A percentile compares a stretch with the other conserved stretches of the same genome.
Evolutionary conservation across 768 basidiomycete genomes (phyloP).

Genomic region (Steccherinum ochraceum): DNA sequence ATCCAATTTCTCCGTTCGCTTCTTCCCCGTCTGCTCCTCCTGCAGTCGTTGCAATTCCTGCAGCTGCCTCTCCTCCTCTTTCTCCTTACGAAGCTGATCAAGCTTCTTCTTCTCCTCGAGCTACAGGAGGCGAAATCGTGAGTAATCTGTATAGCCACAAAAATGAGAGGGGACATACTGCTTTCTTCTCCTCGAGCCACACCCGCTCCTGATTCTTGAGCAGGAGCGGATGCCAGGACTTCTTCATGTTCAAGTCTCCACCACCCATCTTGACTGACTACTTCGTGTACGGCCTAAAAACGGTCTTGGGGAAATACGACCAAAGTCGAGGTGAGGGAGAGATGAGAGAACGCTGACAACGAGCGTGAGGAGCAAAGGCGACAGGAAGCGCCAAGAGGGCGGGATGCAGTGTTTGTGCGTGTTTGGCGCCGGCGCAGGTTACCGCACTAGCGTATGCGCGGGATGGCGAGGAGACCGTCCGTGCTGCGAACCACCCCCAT

Average conservation of each 20-base stretch:
- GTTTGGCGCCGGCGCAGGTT: conserved; percentile 17
- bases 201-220: conserved; percentile 98
- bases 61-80: conserved; percentile 94
- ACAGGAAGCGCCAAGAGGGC: conserved; percentile 5
- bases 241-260: conserved; percentile 98
- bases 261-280: conserved; percentile 83
- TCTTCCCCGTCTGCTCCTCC: conserved; percentile 93
- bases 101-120: conserved; percentile 99
- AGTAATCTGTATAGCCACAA: background rate
- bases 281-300: conserved; percentile 4
- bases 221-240: conserved; percentile 98
- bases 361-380: conserved; percentile 6
- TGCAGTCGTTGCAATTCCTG: conserved; percentile 95
- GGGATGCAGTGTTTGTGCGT: conserved; percentile 24
- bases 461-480: conserved; percentile 2
- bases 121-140: conserved; percentile 29
- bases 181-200: conserved; percentile 97
- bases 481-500: conserved; percentile 6
- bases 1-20: conserved; percentile 88
- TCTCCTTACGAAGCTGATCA: conserved; percentile 94
- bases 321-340: conserved; percentile 8
- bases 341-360: conserved; percentile 6
- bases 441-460: background rate
- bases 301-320: background rate
- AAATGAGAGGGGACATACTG: conserved; percentile 46